Conservation (phyloP, 1,284 basidiomycete genomes). For the Melampsora medusae region DNA sequence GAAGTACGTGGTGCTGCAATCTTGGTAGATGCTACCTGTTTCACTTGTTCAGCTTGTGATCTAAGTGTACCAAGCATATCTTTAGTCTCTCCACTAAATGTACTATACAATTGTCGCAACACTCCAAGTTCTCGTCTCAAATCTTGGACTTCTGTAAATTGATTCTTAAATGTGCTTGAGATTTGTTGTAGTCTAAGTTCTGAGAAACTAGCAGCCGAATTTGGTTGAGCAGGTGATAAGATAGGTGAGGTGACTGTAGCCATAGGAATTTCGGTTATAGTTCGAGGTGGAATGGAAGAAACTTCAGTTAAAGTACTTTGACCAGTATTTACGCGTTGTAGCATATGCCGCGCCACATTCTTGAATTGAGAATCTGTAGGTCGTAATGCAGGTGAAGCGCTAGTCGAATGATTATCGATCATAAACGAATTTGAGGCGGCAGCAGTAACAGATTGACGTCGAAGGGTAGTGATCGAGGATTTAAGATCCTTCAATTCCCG, state of each 20-base stretch:
- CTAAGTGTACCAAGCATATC: slow-evolving; percentile 73
- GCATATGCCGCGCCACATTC: slow-evolving; percentile 66
- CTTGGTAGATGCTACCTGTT: slow-evolving; percentile 71
- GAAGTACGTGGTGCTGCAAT: slow-evolving; percentile 83
- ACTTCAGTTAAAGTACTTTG: slow-evolving; percentile 2
- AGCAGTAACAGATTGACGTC: slow-evolving; percentile 59
- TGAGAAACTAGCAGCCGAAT: slow-evolving; percentile 9
- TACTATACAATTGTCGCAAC: slow-evolving; percentile 88
- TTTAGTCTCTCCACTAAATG: slow-evolving; percentile 87
- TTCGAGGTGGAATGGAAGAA: background rate
- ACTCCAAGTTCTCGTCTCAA: slow-evolving; percentile 87
- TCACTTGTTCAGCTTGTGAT: slow-evolving; percentile 77
- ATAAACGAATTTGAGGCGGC: background rate
- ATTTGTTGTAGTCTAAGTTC: slow-evolving; percentile 62
- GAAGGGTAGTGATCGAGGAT: slow-evolving; percentile 61
- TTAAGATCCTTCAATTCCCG: slow-evolving; percentile 90
- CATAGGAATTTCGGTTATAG: background rate
- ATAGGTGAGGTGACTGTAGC: slow-evolving; percentile 32
- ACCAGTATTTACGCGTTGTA: slow-evolving; percentile 40
- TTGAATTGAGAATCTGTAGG: slow-evolving; percentile 72
- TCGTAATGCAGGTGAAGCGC: slow-evolving; percentile 65
- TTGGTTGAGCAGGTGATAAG: slow-evolving; percentile 38
- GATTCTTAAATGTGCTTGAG: slow-evolving; percentile 77
- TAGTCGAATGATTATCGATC: slow-evolving; percentile 48
- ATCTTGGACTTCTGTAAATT: slow-evolving; percentile 90